Evolutionary conservation across 2,329 filamentous ascomycete species (phyloP).

Genomic region (Phaeosphaeria sp.): DNA sequence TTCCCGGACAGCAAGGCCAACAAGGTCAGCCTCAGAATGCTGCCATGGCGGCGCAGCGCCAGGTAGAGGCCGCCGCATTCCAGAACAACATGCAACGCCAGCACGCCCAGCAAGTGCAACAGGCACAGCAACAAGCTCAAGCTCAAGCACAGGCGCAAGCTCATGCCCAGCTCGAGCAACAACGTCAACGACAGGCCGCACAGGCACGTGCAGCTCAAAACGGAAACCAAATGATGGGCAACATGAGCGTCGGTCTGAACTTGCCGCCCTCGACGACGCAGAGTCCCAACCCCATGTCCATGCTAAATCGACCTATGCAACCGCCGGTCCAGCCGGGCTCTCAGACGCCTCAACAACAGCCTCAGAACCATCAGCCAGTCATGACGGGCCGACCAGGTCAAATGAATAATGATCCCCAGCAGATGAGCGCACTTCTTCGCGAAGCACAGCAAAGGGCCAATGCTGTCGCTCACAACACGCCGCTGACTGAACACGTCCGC

Average conservation of each 20-base stretch:
- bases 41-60: slow-evolving; percentile 37
- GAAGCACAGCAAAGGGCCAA: slow-evolving; percentile 46
- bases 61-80: slow-evolving; percentile 30
- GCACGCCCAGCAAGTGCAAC: slow-evolving; percentile 28
- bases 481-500: slow-evolving; percentile 41
- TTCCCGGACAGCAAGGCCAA: slow-evolving; percentile 35
- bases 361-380: slow-evolving; percentile 42
- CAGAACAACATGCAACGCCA: slow-evolving; percentile 47
- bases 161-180: slow-evolving; percentile 8
- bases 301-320: slow-evolving; percentile 57
- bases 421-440: slow-evolving; percentile 39
- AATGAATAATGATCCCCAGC: slow-evolving; percentile 25
- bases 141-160: slow-evolving; percentile 29
- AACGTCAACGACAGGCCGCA: not conserved
- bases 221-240: slow-evolving; percentile 25
- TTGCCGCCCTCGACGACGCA: slow-evolving; percentile 49
- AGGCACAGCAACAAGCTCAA: slow-evolving; percentile 34
- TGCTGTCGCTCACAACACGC: slow-evolving; percentile 33
- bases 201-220: not conserved
- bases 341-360: slow-evolving; percentile 44
- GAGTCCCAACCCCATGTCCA: slow-evolving; percentile 55
- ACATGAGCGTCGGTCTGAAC: slow-evolving; percentile 53
- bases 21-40: slow-evolving; percentile 34
- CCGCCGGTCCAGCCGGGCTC: slow-evolving; percentile 53
- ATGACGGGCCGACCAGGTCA: slow-evolving; percentile 43